Evolutionary conservation across 768 basidiomycete genomes (phyloP).

Genomic region (Lentinula edodes): DNA sequence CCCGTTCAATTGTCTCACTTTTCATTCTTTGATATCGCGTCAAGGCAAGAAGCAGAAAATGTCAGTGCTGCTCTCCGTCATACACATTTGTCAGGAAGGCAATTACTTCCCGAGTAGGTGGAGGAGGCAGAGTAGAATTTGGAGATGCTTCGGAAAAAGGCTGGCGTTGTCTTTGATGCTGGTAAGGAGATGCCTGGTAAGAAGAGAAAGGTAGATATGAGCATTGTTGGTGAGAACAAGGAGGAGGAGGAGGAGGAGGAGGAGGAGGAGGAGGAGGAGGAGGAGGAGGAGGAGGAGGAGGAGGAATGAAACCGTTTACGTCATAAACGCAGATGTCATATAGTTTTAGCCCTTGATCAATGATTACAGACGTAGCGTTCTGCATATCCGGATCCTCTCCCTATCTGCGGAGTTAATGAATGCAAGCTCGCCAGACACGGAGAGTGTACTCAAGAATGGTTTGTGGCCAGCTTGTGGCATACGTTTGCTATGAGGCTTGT

Average conservation of each 20-base stretch:
- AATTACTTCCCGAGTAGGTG: slow-evolving; percentile 94
- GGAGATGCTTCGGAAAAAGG: slow-evolving; percentile 71
- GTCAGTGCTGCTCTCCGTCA: slow-evolving; percentile 84
- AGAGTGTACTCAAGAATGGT: neutral
- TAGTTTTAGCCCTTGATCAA: no score
- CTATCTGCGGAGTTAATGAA: neutral
- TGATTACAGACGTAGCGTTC: no score
- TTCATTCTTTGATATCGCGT: slow-evolving; percentile 93
- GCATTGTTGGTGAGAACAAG: slow-evolving; percentile 27
- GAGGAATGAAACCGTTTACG: no score
- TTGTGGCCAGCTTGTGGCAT: neutral
- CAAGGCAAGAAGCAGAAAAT: slow-evolving; percentile 84
- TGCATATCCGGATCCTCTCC: neutral
- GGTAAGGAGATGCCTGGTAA: slow-evolving; percentile 58
- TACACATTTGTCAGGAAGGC: slow-evolving; percentile 93
- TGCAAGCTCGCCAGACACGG: no score
- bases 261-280: no score
- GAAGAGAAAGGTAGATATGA: slow-evolving; percentile 67
- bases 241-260: slow-evolving; percentile 30
- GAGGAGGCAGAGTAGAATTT: slow-evolving; percentile 76
- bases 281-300: no score
- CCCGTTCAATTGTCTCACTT: neutral
- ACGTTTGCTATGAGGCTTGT: neutral
- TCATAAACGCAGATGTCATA: no score
- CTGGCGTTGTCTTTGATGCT: slow-evolving; percentile 69